Conservation (phyloP, 345 rosid genomes). For the Aegle marmelos region DNA sequence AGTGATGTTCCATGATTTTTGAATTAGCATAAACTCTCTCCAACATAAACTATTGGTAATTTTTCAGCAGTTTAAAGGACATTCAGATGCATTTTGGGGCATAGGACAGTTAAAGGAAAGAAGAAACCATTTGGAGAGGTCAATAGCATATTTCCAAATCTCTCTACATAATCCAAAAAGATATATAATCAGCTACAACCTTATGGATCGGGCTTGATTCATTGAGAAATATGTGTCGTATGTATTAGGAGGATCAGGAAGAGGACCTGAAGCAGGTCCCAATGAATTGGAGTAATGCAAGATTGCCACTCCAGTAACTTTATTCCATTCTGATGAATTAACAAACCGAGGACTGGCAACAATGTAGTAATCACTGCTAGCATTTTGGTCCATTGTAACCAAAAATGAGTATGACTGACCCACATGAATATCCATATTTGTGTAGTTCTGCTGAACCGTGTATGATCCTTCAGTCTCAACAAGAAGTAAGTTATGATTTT, state of each 20-base stretch:
- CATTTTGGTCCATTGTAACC: conserved; percentile 88
- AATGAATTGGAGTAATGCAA: conserved; percentile 82
- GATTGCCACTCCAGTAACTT: conserved; percentile 65
- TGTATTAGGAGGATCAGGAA: conserved; percentile 78
- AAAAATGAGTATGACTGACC: conserved; percentile 93
- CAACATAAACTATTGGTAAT: not conserved
- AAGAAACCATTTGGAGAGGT: not conserved
- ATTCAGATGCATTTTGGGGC: not conserved
- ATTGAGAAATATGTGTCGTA: conserved; percentile 74
- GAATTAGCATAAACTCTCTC: not conserved
- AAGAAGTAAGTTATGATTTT: conserved; percentile 79
- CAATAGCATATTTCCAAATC: not conserved
- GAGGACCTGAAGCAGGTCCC: conserved; percentile 86
- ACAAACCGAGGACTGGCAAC: conserved; percentile 77
- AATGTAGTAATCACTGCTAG: conserved; percentile 77
- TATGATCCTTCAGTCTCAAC: conserved; percentile 97
- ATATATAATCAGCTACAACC: conserved; percentile 48
- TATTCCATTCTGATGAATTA: conserved; percentile 46
- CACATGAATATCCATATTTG: conserved; percentile 87
- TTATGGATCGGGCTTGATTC: conserved; percentile 98
- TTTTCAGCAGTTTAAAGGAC: conserved; percentile 1
- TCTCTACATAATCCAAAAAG: conserved; percentile 17
- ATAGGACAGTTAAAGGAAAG: not conserved
- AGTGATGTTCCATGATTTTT: not conserved
- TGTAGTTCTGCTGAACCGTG: conserved; percentile 74